These are phyloP conservation scores for Helminthosporium solani DNA, from an alignment of 2,329 filamentous ascomycete species.

Conservation along the genomic window DNA sequence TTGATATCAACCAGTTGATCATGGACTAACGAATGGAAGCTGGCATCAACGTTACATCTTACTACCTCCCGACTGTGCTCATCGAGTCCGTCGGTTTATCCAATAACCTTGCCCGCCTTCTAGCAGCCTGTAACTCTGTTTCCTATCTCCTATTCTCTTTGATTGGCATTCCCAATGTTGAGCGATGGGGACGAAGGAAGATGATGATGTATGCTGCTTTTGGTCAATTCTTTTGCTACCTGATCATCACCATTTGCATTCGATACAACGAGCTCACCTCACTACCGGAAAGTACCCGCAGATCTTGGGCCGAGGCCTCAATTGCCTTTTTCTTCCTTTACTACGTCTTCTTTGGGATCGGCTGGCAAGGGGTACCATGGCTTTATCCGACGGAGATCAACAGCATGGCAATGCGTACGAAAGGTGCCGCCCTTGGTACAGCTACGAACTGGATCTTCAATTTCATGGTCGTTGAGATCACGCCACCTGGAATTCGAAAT, in stretches of 20 bases:
- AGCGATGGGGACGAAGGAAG: no score
- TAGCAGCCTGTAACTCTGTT: no score
- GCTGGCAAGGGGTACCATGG: conserved; percentile 52
- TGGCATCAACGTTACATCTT: no score
- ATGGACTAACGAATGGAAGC: no score
- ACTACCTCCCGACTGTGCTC: no score
- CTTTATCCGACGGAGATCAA: conserved; percentile 54
- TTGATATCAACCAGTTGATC: no score
- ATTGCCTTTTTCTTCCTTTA: conserved; percentile 57
- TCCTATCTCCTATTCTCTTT: no score
- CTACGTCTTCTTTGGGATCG: conserved; percentile 56
- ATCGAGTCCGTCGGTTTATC: no score
- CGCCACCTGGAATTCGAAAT: conserved; percentile 46
- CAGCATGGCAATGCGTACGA: conserved; percentile 51
- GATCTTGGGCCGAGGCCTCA: conserved; percentile 42
- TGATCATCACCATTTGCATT: conserved; percentile 54
- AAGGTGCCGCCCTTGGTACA: conserved; percentile 51
- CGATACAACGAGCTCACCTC: conserved; percentile 41
- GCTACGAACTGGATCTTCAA: conserved; percentile 55
- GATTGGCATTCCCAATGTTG: no score
- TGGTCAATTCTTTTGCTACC: conserved; percentile 55
- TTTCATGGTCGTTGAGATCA: conserved; percentile 44
- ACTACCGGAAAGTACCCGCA: conserved; percentile 11
- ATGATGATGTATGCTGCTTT: no score
- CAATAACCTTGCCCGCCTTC: no score